These are phyloP conservation scores for Serendipita indica DNA, from an alignment of 768 basidiomycete species.

Conservation along the genomic window DNA sequence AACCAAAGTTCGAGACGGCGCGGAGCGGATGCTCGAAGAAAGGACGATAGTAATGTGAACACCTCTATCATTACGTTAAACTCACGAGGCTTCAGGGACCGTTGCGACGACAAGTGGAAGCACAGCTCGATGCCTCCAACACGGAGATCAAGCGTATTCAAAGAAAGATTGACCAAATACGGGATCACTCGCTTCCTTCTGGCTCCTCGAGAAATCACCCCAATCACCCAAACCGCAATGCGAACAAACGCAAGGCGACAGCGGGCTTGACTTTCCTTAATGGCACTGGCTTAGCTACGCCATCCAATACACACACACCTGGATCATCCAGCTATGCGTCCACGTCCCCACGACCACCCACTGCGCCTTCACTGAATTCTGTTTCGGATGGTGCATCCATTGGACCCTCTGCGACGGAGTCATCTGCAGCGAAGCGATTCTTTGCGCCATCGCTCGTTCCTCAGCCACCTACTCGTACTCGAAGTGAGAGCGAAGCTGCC, in stretches of 20 bases:
- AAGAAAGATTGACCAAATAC: slow-evolving; percentile 35
- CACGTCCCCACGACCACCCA: not conserved
- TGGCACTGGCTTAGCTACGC: not conserved
- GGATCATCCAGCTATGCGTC: not conserved
- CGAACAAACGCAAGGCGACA: not conserved
- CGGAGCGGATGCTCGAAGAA: slow-evolving; percentile 74
- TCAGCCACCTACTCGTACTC: not conserved
- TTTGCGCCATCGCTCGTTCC: not conserved
- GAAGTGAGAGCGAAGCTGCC: not conserved
- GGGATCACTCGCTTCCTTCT: slow-evolving; percentile 17
- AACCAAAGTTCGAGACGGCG: slow-evolving; percentile 77
- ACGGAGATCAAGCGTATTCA: slow-evolving; percentile 55
- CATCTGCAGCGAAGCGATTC: not conserved
- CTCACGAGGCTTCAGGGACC: slow-evolving; percentile 32
- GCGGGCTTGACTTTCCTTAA: slow-evolving; percentile 1
- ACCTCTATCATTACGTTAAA: not conserved
- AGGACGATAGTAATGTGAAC: slow-evolving; percentile 33
- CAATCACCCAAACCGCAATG: not conserved
- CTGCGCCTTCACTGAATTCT: not conserved
- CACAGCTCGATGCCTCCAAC: slow-evolving; percentile 61
- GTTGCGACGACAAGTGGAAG: slow-evolving; percentile 58
- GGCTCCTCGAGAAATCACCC: not conserved
- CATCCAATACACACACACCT: not conserved
- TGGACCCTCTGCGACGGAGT: not conserved
- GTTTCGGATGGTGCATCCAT: not conserved